Conservation (phyloP, 2,329 filamentous ascomycete species). For the Fusarium sp. region DNA sequence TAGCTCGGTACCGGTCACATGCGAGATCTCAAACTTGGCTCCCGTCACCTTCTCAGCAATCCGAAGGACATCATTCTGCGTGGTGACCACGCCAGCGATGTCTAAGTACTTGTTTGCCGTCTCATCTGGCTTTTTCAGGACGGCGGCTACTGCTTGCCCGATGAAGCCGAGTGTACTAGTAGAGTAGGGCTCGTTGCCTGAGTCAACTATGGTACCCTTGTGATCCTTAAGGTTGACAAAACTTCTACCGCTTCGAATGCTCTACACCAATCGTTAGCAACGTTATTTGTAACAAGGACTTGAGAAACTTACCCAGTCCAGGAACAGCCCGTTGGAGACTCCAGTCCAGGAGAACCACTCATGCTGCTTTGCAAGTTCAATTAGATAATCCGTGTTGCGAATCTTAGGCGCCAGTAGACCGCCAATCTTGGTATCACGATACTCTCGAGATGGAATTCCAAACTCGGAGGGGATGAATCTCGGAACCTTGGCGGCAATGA, state of each 20-base stretch:
- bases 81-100: background rate
- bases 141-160: background rate
- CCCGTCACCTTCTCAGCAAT: background rate
- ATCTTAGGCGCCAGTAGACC: background rate
- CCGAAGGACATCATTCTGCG: background rate
- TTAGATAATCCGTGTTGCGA: background rate
- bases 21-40: background rate
- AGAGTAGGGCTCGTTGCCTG: background rate
- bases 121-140: background rate
- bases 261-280: background rate
- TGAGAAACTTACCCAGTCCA: background rate
- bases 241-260: background rate
- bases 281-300: background rate
- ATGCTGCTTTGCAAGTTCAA: background rate
- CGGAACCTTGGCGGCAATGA: background rate
- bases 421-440: slow-evolving; percentile 9
- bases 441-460: background rate
- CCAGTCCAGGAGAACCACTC: background rate
- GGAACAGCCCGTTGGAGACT: background rate
- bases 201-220: background rate
- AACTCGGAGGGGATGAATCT: slow-evolving; percentile 2
- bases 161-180: background rate
- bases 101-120: background rate
- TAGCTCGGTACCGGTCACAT: background rate
- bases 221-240: background rate